Base-by-base conservation (phyloP, 2,329 filamentous ascomycete species). In the Calcarisporium arbuscula region DNA sequence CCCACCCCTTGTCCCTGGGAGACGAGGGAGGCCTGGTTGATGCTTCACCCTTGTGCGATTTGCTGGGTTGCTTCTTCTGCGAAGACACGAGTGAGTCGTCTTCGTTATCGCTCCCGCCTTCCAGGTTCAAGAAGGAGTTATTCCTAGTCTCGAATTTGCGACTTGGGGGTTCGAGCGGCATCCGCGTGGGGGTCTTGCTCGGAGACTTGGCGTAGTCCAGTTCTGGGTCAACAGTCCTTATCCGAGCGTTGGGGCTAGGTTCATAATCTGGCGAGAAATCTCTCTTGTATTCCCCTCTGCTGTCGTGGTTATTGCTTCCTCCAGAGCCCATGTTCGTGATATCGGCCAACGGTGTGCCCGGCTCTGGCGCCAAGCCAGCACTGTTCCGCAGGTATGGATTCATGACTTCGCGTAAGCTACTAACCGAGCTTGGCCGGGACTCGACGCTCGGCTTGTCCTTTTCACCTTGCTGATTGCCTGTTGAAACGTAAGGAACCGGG, bases 331-430 rank as follows among this genome's bases (percentile, higher is more conserved):
- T 38, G 23, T 50, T 53, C 16, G 51, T 52, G 14, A 51, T 45
- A 30, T 56, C 51, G 6, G 46, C 37, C 17, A 51, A 38, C 11
- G 50, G 41, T 12, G 41, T 30, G 15, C 41, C 23, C 28, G 21
- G 40, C 26, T 17, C 10, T 25, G 8, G 36, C 26, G 9, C 32
- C 50, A 3, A 52, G 45, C 8, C 50, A 46, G 10, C 52, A 35
- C 53, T 59, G 20, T 48, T 53, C 35, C 59, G 62, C 15, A 95
- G 63, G 55, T 87, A 95, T 6, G 85, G 87, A 59, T 82, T 84
- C 87, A 95, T 94, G 34, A 85, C 84, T 60, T 85, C 77, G 40
- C 85, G 77, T 46, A 95, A 65, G 59, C 87, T 95, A 55, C 84
- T 92, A 23, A 82, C 76, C 12, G 85, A 80, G 49, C 77, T 87